Base-by-base conservation (phyloP, 768 basidiomycete species). In the Lentinus tigrinus region DNA sequence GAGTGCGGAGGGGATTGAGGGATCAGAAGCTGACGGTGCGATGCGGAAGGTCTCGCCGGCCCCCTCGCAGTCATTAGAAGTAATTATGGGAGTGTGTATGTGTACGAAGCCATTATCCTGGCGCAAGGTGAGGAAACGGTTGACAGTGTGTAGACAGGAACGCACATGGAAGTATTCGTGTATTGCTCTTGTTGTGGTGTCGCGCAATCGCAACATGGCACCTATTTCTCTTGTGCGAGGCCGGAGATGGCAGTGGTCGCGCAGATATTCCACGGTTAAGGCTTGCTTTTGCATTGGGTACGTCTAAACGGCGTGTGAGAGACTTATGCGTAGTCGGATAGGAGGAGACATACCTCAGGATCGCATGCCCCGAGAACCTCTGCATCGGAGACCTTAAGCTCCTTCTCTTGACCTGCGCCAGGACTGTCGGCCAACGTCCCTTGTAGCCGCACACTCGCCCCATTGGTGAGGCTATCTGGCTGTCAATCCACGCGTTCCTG, bases 201-300 rank as follows among this genome's bases (percentile, higher is more conserved):
- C 80, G 21, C 95, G 80, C 0, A 95, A 73, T 36, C 93, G 81
- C 39, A 97, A 76, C 78, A 94, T 85, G 28, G 90, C 81, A 1
- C 85, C 87, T 26, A 85, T 84, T 0, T 78, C 75, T 28, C 84
- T 78, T 9, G 92, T 95, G 13, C 96, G 83, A 7, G 89, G 81
- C 10, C 97, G 87, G n/a, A 99, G 72, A 75, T 98, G 95, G 4
- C 85, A 84, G 67, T 95, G 80, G 57, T 95, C 90, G 8, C 96
- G 83, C 28, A 97, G 80, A 66, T 92, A 89, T 60, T 94, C 89
- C 2, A 81, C 72, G 2, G 91, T 84, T 11, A 93, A 79, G 27
- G 85, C 72, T 72, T 98, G 87, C 70, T 97, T 98, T 72, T 95
- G 95, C 51, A 97, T 93, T 0, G 94, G 94, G 72, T 96, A 98